phyloP scores from a whole-genome alignment of 73 alveolate genomes.

The Stentor roeselii region DNA sequence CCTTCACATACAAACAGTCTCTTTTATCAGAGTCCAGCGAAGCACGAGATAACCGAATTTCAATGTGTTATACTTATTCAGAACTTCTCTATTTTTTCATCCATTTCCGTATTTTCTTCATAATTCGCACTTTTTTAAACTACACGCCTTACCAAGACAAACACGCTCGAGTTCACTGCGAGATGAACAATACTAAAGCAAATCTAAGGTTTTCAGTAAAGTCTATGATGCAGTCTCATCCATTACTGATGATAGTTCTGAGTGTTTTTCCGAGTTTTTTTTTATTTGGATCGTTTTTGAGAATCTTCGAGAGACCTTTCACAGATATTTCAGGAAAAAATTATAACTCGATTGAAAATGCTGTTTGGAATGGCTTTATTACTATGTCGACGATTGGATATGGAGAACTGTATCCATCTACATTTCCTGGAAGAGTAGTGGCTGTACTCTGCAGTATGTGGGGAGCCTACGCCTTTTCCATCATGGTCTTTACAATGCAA shows the following conservation, averaged over 20 bases:
- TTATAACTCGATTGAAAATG: conserved; percentile 43
- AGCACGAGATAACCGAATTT: background rate
- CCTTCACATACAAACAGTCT: background rate
- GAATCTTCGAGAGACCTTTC: conserved; percentile 6
- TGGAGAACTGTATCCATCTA: conserved; percentile 61
- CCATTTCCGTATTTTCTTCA: background rate
- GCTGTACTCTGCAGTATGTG: conserved; percentile 59
- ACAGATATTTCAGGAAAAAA: conserved; percentile 26
- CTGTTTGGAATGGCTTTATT: conserved; percentile 50
- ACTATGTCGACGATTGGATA: conserved; percentile 74
- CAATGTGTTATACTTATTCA: background rate
- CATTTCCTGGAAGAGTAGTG: conserved; percentile 51
- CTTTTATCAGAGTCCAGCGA: background rate
- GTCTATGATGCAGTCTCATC: background rate
- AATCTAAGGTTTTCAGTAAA: background rate
- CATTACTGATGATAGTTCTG: background rate
- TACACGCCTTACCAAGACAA: conserved; percentile 3
- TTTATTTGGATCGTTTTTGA: background rate
- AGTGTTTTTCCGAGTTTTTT: background rate
- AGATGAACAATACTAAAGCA: background rate
- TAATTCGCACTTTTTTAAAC: background rate
- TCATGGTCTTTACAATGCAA: conserved; percentile 48
- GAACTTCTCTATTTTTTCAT: background rate
- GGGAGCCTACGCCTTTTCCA: conserved; percentile 70
- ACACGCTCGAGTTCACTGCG: background rate